Percentiles rank a stretch among this genome's conserved stretches.
phyloP scores from a whole-genome alignment of 495 filamentous ascomycete genomes.

The Aspergillus hancockii region DNA sequence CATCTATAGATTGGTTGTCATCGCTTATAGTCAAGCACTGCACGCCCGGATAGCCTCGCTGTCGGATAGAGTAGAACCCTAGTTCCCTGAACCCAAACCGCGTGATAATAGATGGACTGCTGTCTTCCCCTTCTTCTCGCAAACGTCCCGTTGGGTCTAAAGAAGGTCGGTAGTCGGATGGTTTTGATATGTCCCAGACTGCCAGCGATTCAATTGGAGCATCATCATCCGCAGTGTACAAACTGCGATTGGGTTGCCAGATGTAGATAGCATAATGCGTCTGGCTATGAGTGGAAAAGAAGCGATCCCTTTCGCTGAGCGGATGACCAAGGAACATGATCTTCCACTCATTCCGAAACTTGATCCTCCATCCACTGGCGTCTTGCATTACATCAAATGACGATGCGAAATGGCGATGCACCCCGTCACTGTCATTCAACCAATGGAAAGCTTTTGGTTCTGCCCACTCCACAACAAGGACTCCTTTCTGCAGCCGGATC shows the following conservation, averaged over 20 bases:
- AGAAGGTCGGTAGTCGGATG: slow-evolving; percentile 56
- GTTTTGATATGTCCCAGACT: slow-evolving; percentile 67
- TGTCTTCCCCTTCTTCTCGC: slow-evolving; percentile 31
- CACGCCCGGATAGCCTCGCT: slow-evolving; percentile 54
- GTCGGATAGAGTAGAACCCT: slow-evolving; percentile 57
- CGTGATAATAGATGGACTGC: slow-evolving; percentile 53
- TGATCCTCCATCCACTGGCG: slow-evolving; percentile 44
- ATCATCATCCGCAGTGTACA: slow-evolving; percentile 56
- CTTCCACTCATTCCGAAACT: slow-evolving; percentile 68
- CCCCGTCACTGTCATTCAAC: slow-evolving; percentile 56
- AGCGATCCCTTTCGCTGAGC: slow-evolving; percentile 59
- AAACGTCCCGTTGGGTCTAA: slow-evolving; percentile 50
- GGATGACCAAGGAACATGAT: slow-evolving; percentile 64
- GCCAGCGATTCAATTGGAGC: slow-evolving; percentile 62
- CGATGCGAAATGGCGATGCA: slow-evolving; percentile 66
- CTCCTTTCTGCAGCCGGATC: slow-evolving; percentile 53
- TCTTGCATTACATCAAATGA: slow-evolving; percentile 53
- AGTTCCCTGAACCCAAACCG: slow-evolving; percentile 58
- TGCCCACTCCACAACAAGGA: slow-evolving; percentile 68
- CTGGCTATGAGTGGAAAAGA: slow-evolving; percentile 63
- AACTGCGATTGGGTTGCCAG: slow-evolving; percentile 64
- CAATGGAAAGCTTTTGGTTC: slow-evolving; percentile 58
- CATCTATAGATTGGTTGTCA: slow-evolving; percentile 39
- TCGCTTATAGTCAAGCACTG: slow-evolving; percentile 56
- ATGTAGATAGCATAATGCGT: slow-evolving; percentile 67